Evolutionary conservation across 345 rosid species (phyloP).

Genomic region (rapeseed (Brassica napus)): DNA sequence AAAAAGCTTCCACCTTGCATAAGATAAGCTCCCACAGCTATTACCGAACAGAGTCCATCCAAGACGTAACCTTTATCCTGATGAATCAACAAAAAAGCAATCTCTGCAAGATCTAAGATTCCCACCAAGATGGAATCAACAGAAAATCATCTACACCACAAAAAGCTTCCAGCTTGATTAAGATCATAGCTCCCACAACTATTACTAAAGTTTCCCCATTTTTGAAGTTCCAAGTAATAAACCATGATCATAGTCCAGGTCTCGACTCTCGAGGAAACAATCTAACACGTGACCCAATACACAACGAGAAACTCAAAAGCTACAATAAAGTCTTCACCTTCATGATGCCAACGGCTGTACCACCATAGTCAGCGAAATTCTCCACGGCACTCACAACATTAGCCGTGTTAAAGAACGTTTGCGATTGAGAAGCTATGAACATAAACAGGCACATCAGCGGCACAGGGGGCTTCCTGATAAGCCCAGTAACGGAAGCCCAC

Average conservation of each 20-base stretch:
- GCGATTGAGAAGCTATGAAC: constrained; percentile 69
- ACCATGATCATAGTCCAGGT: not conserved
- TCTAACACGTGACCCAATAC: not conserved
- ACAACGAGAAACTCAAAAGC: not conserved
- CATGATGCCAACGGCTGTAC: constrained; percentile 86
- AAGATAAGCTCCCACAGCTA: too few species aligned
- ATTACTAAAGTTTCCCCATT: not conserved
- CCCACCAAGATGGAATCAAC: not conserved
- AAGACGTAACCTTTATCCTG: not conserved
- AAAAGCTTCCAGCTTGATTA: not conserved
- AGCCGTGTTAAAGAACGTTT: constrained; percentile 72
- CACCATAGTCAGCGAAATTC: constrained; percentile 69
- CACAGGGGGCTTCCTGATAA: constrained; percentile 64
- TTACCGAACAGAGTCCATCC: not conserved
- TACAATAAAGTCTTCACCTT: constrained; percentile 48
- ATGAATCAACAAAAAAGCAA: not conserved
- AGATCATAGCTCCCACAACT: not conserved
- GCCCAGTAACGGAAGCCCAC: constrained; percentile 80
- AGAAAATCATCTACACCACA: not conserved
- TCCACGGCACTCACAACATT: constrained; percentile 74
- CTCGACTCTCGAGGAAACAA: not conserved
- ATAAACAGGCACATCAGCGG: constrained; percentile 72
- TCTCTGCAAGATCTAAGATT: not conserved
- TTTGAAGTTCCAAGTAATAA: not conserved
- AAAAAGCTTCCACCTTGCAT: not conserved